Evolutionary conservation across 1,284 basidiomycete species (phyloP).

Genomic region (Trametes sp.): DNA sequence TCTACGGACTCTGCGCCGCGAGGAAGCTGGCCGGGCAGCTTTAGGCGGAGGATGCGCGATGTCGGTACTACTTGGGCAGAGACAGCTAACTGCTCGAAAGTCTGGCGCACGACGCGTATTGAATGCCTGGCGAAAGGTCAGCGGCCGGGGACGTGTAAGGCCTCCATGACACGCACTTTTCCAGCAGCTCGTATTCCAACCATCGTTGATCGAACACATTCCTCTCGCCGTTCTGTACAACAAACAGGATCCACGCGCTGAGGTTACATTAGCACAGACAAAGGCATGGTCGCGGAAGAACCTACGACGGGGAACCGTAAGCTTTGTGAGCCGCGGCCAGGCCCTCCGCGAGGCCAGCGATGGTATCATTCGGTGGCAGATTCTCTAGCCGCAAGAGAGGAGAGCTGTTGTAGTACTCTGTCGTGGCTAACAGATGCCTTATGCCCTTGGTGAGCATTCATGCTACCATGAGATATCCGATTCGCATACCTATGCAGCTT

Average conservation of each 20-base stretch:
- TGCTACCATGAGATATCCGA: background rate
- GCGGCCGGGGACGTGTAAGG: background rate
- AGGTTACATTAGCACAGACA: conserved; percentile 3
- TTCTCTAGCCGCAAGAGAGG: conserved; percentile 62
- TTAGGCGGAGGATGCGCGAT: conserved; percentile 36
- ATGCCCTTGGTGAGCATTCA: background rate
- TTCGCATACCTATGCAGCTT: conserved; percentile 77
- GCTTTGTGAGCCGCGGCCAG: conserved; percentile 83
- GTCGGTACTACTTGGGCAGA: conserved; percentile 37
- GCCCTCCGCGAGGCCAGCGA: conserved; percentile 75
- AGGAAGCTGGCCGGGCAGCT: conserved; percentile 43
- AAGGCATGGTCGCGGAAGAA: conserved; percentile 3
- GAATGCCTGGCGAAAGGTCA: conserved; percentile 60
- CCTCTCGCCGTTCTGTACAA: conserved; percentile 90
- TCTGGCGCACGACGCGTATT: conserved; percentile 78
- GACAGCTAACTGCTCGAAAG: conserved; percentile 77
- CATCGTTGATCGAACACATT: conserved; percentile 96
- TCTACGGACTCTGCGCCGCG: conserved; percentile 34
- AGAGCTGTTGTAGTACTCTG: conserved; percentile 70
- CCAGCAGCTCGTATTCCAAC: conserved; percentile 87
- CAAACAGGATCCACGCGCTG: conserved; percentile 85
- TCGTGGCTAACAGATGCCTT: conserved; percentile 74
- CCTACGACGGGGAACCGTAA: conserved; percentile 67
- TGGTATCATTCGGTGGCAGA: conserved; percentile 81
- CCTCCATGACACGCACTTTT: conserved; percentile 57